These are phyloP conservation scores for Acanthamoeba healyi DNA, from an alignment of 208 protist species.

Conservation along the genomic window DNA sequence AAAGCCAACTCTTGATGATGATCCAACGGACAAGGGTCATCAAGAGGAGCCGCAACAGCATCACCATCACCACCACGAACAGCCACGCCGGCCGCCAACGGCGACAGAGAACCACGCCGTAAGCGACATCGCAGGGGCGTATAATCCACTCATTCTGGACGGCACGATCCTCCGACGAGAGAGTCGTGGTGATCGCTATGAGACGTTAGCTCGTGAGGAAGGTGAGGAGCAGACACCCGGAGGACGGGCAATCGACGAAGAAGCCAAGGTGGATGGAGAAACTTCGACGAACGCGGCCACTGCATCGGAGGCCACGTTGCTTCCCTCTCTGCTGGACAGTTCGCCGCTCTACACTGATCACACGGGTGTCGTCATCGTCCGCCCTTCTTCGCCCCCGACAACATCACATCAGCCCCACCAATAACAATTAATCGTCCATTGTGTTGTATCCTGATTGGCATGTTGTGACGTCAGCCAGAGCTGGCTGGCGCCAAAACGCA, in stretches of 20 bases:
- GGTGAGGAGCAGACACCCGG: not conserved
- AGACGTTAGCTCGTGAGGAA: not conserved
- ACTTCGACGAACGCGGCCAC: not conserved
- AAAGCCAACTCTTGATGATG: not conserved
- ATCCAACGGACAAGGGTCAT: too few species aligned
- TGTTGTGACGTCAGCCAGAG: too few species aligned
- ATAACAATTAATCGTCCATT: too few species aligned
- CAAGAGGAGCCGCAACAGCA: not conserved
- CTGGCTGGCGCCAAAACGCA: too few species aligned
- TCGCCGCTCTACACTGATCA: not conserved
- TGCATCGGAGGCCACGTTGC: not conserved
- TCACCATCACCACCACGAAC: too few species aligned
- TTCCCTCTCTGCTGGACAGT: not conserved
- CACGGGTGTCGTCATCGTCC: too few species aligned
- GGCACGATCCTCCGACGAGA: not conserved
- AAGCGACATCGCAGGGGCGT: not conserved
- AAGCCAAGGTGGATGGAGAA: not conserved
- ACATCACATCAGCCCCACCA: too few species aligned
- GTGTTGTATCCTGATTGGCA: too few species aligned
- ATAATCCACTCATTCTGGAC: not conserved
- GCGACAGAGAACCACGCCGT: too few species aligned
- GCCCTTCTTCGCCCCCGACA: too few species aligned
- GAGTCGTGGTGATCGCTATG: not conserved
- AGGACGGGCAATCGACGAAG: not conserved
- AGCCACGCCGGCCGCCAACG: too few species aligned